Evolutionary conservation across 352 stramenopile genomes (phyloP), one percentile per base, ranked within the genome.

Genomic region (Phytophthora megakarya): DNA sequence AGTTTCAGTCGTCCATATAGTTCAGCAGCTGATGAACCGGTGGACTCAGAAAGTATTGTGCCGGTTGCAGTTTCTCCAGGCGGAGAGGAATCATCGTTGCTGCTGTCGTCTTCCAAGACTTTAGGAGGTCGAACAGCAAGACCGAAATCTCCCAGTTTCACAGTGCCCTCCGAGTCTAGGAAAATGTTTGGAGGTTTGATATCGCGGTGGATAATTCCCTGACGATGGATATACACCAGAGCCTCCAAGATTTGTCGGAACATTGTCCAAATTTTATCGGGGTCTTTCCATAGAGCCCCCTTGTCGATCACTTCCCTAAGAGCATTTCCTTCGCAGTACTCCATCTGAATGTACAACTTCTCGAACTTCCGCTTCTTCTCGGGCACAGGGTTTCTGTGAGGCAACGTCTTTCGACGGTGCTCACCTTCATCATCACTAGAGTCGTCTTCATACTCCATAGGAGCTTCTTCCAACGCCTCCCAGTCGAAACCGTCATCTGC

Each of bases 241-340:
- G 93, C 96, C 70, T 98, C 95, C 13, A 98, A 70, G 30, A 98
- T 98, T 69, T 99, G 95, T 6, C 93, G 90, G 37, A 98, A 91
- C 40, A 98, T 84, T 30, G 89, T 97, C 95, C 94, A 98, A 26
- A 98, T 93, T 58, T 96, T 94, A 57, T 95, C 85, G 2, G 81
- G 74, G n/a, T 93, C 76, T 70, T 89, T 79, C 54, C 74, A 92
- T 23, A 98, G 67, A 0, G 69, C 67, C 15, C 81, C 81, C 44
- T 98, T 89, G 65, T 99, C 95, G 58, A 98, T 98, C 32, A 98
- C 81, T 40, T 98, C 91, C 52, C 94, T 78, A 32, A 99, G 75
- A 23, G 95, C 97, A 46, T 96, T 98, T 9, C 88, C 79, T 43
- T 96, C 81, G 47, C 96, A 99, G 65, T 95, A 99, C 72, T 99